phyloP scores from a whole-genome alignment of 2,329 filamentous ascomycete species.

The Aspergillus floridensis region DNA sequence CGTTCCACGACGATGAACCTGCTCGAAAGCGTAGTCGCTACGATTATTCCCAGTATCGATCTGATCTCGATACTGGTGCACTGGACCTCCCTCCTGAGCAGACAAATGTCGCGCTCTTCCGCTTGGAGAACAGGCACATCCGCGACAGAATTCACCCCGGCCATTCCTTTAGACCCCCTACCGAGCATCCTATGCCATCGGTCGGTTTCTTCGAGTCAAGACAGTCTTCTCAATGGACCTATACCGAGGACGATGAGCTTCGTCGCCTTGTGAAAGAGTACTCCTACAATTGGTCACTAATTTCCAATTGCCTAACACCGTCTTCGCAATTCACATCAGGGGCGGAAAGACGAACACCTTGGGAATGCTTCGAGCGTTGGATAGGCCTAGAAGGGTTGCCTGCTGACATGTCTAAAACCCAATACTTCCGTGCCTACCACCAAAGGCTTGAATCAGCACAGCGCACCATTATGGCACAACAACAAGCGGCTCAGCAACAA shows the following conservation, averaged over 20 bases:
- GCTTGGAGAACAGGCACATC: conserved; percentile 82
- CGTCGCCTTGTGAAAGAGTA: conserved; percentile 83
- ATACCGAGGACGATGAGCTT: conserved; percentile 85
- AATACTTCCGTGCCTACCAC: conserved; percentile 82
- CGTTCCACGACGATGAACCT: conserved; percentile 63
- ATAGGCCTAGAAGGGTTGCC: conserved; percentile 87
- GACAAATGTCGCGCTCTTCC: conserved; percentile 79
- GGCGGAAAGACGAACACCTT: conserved; percentile 85
- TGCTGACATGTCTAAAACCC: conserved; percentile 88
- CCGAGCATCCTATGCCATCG: conserved; percentile 85
- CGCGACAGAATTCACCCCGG: conserved; percentile 85
- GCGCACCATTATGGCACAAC: conserved; percentile 57
- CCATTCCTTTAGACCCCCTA: conserved; percentile 89
- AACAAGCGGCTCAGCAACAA: conserved; percentile 47
- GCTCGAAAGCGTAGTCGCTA: conserved; percentile 79
- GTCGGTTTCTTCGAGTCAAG: conserved; percentile 88
- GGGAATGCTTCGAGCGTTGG: conserved; percentile 99
- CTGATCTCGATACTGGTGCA: conserved; percentile 55
- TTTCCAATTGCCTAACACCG: conserved; percentile 73
- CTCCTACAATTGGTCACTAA: conserved; percentile 96
- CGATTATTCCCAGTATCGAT: conserved; percentile 71
- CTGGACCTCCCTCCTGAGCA: conserved; percentile 64
- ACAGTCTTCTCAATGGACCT: conserved; percentile 85
- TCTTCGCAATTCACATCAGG: conserved; percentile 78
- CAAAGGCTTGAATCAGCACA: conserved; percentile 62